These are phyloP conservation scores for Calophaca sinica DNA, from an alignment of 306 rosid genomes.

Conservation along the genomic window DNA sequence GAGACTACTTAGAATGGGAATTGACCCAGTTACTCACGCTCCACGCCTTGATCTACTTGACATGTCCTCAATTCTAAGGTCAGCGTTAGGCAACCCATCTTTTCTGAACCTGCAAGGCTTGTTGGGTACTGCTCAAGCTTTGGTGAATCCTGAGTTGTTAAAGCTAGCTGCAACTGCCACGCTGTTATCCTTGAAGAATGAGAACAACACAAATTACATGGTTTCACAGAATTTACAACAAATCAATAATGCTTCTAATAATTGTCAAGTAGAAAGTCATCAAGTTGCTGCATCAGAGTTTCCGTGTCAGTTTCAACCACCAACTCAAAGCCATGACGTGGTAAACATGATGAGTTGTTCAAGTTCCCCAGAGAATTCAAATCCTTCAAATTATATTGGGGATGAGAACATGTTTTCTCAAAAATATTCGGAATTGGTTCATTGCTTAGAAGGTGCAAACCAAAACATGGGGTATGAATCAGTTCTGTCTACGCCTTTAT, in stretches of 20 bases:
- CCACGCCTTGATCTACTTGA: slow-evolving; percentile 88
- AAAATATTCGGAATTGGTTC: slow-evolving; percentile 48
- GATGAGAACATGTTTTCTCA: slow-evolving; percentile 45
- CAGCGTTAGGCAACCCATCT: slow-evolving; percentile 61
- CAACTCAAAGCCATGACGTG: slow-evolving; percentile 27
- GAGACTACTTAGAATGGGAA: slow-evolving; percentile 79
- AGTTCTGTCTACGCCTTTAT: slow-evolving; percentile 64
- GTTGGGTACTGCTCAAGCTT: slow-evolving; percentile 57
- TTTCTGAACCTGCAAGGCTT: slow-evolving; percentile 66
- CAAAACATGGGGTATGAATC: slow-evolving; percentile 62
- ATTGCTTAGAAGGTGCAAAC: slow-evolving; percentile 43
- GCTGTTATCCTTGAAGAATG: slow-evolving; percentile 59
- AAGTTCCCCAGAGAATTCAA: slow-evolving; percentile 52
- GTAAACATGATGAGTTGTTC: slow-evolving; percentile 42
- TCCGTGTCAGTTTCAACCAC: slow-evolving; percentile 49
- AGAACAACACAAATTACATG: slow-evolving; percentile 43
- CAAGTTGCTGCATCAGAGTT: slow-evolving; percentile 43
- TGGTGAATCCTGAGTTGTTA: slow-evolving; percentile 68
- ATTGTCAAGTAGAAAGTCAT: slow-evolving; percentile 42
- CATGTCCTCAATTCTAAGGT: slow-evolving; percentile 63
- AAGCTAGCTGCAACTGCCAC: slow-evolving; percentile 62
- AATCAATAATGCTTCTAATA: slow-evolving; percentile 37
- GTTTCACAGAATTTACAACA: slow-evolving; percentile 56
- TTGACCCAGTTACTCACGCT: slow-evolving; percentile 90
- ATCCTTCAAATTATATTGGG: slow-evolving; percentile 31